Percentiles rank a stretch among this genome's conserved stretches.
Conservation (phyloP, 1,139 yeast species). For the Hanseniaspora gamundiae region DNA sequence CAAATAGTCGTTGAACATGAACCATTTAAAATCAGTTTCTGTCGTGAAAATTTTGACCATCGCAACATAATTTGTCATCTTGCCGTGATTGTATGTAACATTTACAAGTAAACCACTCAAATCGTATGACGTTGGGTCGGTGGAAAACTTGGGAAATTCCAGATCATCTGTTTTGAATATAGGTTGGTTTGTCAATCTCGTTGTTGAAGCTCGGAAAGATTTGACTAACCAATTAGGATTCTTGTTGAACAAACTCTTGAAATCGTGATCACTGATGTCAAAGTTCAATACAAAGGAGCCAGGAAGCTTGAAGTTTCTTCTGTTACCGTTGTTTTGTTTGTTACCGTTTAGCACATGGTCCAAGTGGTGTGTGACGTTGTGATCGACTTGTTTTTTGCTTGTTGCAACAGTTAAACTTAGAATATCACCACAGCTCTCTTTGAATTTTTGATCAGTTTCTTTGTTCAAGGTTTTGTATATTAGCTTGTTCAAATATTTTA, state of each 20-base stretch:
- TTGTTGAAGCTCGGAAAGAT: constrained; percentile 40
- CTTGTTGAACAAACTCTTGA: constrained; percentile 6
- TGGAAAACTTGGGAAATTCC: constrained; percentile 13
- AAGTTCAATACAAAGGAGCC: constrained; percentile 3
- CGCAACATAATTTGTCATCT: constrained; percentile 48
- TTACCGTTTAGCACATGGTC: constrained; percentile 5
- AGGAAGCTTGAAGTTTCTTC: constrained; percentile 2
- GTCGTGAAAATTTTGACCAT: constrained; percentile 36
- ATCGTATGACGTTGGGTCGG: constrained; percentile 32
- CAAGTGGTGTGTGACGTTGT: constrained; percentile 5
- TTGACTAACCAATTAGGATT: constrained; percentile 45
- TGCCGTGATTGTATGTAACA: constrained; percentile 44
- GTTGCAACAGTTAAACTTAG: neutral
- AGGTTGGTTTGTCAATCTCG: constrained; percentile 25
- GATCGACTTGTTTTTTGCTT: neutral
- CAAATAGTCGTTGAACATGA: constrained; percentile 79
- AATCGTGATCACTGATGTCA: constrained; percentile 5
- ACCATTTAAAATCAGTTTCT: constrained; percentile 41
- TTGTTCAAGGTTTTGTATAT: neutral
- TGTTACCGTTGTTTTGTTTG: constrained; percentile 4
- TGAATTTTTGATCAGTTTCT: neutral
- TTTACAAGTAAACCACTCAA: constrained; percentile 60
- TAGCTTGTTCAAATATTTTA: constrained; percentile 2
- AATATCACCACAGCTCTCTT: neutral
- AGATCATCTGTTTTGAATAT: constrained; percentile 29